Evolutionary conservation across 257 asterid genomes (phyloP).

Genomic region (Galeopsis tetrahit): DNA sequence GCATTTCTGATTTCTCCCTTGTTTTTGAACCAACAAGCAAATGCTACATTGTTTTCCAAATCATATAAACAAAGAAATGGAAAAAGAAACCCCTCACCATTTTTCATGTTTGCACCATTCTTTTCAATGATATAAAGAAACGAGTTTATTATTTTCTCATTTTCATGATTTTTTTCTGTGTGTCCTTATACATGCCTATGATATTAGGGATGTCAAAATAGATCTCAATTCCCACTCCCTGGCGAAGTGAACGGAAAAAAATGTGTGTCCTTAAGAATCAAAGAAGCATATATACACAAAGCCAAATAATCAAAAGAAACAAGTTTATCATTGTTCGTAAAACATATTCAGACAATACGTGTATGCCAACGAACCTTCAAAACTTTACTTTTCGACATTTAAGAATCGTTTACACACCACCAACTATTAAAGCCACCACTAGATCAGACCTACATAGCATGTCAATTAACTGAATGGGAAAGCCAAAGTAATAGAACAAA

Average conservation of each 20-base stretch:
- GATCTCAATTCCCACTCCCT: too few species aligned
- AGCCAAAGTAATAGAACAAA: conserved; percentile 40
- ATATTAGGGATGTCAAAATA: too few species aligned
- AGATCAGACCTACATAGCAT: conserved; percentile 41
- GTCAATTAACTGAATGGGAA: conserved; percentile 38
- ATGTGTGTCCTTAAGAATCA: too few species aligned
- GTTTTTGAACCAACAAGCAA: background rate
- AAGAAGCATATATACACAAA: background rate
- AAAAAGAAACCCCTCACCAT: too few species aligned
- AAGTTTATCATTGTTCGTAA: background rate
- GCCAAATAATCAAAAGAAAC: background rate
- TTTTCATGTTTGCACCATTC: too few species aligned
- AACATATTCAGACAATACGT: background rate
- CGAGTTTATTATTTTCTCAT: too few species aligned
- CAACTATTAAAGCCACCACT: conserved; percentile 42
- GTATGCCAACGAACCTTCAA: conserved; percentile 14
- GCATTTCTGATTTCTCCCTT: background rate
- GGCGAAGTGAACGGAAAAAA: too few species aligned
- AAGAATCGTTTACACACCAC: conserved; percentile 43
- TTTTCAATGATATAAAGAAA: too few species aligned
- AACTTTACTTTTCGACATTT: conserved; percentile 37
- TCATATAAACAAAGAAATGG: too few species aligned
- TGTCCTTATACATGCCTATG: too few species aligned
- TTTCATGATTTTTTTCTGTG: too few species aligned
- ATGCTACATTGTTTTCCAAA: too few species aligned